These are phyloP conservation scores for Solanum hybrid DNA, from an alignment of 305 asterid genomes.

Conservation along the genomic window DNA sequence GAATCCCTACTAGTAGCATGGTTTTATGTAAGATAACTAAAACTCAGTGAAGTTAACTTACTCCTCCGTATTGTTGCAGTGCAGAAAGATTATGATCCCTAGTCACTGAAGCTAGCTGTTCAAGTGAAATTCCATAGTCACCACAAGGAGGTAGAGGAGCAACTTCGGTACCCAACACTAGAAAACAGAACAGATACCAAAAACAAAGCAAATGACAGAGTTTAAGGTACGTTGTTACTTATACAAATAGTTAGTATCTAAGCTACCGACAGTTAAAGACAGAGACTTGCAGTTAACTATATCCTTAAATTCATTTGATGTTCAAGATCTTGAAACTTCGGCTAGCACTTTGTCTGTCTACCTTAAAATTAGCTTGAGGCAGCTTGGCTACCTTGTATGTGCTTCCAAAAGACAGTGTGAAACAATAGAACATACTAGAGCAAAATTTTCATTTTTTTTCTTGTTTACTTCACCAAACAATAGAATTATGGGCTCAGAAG, in stretches of 20 bases:
- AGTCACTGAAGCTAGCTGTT: slow-evolving; percentile 67
- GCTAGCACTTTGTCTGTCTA: background rate
- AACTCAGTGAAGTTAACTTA: slow-evolving; percentile 23
- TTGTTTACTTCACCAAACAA: background rate
- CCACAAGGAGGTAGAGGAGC: slow-evolving; percentile 56
- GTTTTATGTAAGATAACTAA: background rate
- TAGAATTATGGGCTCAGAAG: background rate
- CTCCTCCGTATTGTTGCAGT: slow-evolving; percentile 81
- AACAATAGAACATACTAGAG: background rate
- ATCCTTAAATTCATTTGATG: background rate
- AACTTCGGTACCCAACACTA: slow-evolving; percentile 62
- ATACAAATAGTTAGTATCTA: background rate
- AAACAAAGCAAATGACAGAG: background rate
- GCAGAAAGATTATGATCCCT: slow-evolving; percentile 63
- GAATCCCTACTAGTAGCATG: no score
- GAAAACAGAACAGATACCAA: slow-evolving; percentile 16
- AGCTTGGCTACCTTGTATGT: background rate
- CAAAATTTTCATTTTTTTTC: background rate
- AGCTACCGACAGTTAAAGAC: background rate
- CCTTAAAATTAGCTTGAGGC: background rate
- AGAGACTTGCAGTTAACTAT: background rate
- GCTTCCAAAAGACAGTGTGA: background rate
- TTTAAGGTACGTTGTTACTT: background rate
- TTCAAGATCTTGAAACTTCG: background rate
- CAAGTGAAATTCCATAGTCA: slow-evolving; percentile 59